phyloP scores from a whole-genome alignment of 768 basidiomycete species.

The Tulasnella sp. region DNA sequence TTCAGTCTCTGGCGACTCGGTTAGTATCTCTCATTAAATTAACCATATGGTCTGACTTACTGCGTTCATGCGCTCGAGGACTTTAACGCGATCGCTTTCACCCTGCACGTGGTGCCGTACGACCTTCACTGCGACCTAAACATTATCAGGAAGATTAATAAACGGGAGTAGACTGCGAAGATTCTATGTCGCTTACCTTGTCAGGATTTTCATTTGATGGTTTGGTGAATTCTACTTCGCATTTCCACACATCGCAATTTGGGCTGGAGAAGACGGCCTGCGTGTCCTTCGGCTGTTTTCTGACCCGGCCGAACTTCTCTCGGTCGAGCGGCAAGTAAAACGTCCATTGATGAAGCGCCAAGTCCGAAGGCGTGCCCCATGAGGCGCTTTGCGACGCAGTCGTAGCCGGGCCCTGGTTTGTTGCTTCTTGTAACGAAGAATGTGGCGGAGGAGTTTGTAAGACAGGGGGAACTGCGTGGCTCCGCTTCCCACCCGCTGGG shows the following conservation, averaged over 20 bases:
- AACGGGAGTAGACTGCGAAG: too few relatives aligned
- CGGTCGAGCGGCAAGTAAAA: background rate
- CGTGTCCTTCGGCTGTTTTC: background rate
- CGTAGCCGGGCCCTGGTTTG: background rate
- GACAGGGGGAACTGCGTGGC: background rate
- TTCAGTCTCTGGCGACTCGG: too few relatives aligned
- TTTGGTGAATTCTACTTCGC: background rate
- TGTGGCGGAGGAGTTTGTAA: background rate
- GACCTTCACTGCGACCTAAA: too few relatives aligned
- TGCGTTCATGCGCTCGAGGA: too few relatives aligned
- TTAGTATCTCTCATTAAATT: too few relatives aligned
- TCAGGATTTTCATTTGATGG: background rate
- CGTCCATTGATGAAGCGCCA: background rate
- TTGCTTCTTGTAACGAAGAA: background rate
- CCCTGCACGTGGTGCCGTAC: too few relatives aligned
- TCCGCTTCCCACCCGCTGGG: background rate
- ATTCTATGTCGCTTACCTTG: background rate
- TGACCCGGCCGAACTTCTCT: background rate
- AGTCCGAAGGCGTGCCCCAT: background rate
- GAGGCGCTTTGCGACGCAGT: background rate
- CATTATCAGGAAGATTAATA: too few relatives aligned
- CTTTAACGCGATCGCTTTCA: too few relatives aligned
- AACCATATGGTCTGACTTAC: too few relatives aligned
- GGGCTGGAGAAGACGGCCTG: background rate
- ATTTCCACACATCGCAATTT: background rate